Base-by-base conservation (phyloP, 345 rosid genomes). In the Diplotaxis tenuifolia region DNA sequence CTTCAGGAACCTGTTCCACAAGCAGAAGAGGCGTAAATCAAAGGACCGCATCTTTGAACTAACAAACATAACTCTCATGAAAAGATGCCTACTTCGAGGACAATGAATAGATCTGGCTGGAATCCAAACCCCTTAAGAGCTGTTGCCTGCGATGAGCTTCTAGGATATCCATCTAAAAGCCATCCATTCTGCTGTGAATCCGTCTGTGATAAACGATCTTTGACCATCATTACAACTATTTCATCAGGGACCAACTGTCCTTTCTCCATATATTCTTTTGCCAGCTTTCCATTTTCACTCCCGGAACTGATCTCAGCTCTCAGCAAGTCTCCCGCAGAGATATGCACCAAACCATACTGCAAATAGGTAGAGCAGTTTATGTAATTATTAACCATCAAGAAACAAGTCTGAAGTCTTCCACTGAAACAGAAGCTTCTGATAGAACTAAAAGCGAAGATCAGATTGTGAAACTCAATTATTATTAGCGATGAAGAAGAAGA, bases 121-220 rank as follows among this genome's bases (percentile, higher is more conserved):
- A 91, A 78, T 16, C 92, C 90, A 74, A 58, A 84, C 11, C 82
- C 82, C 73, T 79, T 77, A n/a, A 94, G 86, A 81, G 92, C 97
- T 61, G 83, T 82, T 62, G 95, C 97, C 82, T 94, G 97, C 3
- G 95, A 91, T 74, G 71, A 78, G 82, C 98, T 94, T 78, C 98
- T 82, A 38, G 98, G 98, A 54, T 88, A 94, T 71, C 97, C 98
- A 88, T 94, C 98, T 74, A 94, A 81, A 80, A 94, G 96, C 98
- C 98, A 94, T 21, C 97, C 98, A 6, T 82, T 87, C 77, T 87
- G 83, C 71, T 79, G 70, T 69, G 97, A 85, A 83, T 94, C 97
- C 6, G 86, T 82, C 83, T 85, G 89, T 12, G 74, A 72, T 18
- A 94, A 76, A 47, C 95, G 90, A 27, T 91, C 90, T 86, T 87